Conservation (phyloP, 1,139 yeast species). For the Suhomyces yuchorum region DNA sequence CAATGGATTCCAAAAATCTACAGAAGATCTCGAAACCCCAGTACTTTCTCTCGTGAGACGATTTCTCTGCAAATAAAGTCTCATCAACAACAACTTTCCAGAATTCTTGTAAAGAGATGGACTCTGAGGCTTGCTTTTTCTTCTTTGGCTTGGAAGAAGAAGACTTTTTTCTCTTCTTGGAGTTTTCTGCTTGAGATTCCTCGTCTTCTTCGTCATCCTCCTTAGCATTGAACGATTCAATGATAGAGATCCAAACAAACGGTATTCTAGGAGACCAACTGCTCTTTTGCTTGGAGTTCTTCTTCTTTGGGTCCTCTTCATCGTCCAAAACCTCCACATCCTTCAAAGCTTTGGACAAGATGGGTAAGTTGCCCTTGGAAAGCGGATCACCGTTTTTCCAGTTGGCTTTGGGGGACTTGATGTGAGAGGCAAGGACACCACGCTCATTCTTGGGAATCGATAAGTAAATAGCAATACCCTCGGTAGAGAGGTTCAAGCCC, state of each 20-base stretch:
- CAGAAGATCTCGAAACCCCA: conserved; percentile 81
- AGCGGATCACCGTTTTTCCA: conserved; percentile 83
- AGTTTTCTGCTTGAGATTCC: conserved; percentile 19
- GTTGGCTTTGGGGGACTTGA: conserved; percentile 32
- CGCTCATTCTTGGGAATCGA: conserved; percentile 42
- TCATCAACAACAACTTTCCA: conserved; percentile 85
- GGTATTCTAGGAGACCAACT: conserved; percentile 80
- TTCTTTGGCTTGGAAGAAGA: conserved; percentile 27
- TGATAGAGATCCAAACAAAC: conserved; percentile 77
- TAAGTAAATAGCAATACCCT: conserved; percentile 77
- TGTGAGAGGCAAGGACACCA: conserved; percentile 23
- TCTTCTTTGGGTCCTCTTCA: conserved; percentile 26
- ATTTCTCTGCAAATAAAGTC: conserved; percentile 68
- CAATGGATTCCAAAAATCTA: conserved; percentile 40
- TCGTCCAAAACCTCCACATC: conserved; percentile 49
- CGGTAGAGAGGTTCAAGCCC: conserved; percentile 67
- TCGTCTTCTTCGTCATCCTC: conserved; percentile 20
- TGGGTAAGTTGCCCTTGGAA: conserved; percentile 61
- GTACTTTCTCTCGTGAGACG: conserved; percentile 85
- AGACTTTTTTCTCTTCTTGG: conserved; percentile 32
- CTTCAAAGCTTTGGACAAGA: conserved; percentile 65
- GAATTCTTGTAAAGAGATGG: conserved; percentile 61
- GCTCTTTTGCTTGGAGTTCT: conserved; percentile 46
- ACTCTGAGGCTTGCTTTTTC: conserved; percentile 17
- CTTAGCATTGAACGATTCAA: conserved; percentile 38